Evolutionary conservation across 306 rosid genomes (phyloP).

Genomic region (Cucurbita argyrosperma): DNA sequence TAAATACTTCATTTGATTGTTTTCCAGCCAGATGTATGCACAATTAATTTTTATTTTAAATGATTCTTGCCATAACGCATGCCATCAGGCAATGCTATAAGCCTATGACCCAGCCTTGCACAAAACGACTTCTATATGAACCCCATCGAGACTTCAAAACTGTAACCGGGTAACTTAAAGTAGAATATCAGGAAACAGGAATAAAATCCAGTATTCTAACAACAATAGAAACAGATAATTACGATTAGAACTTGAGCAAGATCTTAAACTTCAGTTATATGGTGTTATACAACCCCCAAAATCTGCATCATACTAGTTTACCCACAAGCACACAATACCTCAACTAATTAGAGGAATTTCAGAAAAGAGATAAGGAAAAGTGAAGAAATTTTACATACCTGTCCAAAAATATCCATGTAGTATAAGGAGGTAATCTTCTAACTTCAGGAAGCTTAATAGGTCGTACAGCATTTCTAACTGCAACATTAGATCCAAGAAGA

Average conservation of each 20-base stretch:
- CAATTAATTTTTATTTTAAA: background rate
- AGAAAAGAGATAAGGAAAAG: conserved; percentile 7
- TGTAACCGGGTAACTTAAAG: background rate
- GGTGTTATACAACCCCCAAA: background rate
- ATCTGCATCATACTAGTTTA: background rate
- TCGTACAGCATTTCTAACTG: conserved; percentile 85
- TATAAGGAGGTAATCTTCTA: conserved; percentile 83
- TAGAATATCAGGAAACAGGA: background rate
- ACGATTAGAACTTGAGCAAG: background rate
- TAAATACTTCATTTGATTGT: background rate
- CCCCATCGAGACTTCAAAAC: background rate
- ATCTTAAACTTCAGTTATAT: background rate
- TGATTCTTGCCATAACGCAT: background rate
- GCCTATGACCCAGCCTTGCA: background rate
- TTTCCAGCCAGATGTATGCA: background rate
- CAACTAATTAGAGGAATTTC: background rate
- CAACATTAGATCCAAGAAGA: conserved; percentile 84
- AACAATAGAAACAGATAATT: background rate
- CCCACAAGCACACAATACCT: background rate
- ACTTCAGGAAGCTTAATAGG: conserved; percentile 77
- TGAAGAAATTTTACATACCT: conserved; percentile 36
- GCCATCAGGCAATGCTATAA: background rate
- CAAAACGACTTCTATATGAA: background rate
- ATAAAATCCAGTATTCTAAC: background rate
- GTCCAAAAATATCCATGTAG: conserved; percentile 95